Evolutionary conservation across 768 basidiomycete species (phyloP).

Genomic region (Tylopilus vinaceipallidus): DNA sequence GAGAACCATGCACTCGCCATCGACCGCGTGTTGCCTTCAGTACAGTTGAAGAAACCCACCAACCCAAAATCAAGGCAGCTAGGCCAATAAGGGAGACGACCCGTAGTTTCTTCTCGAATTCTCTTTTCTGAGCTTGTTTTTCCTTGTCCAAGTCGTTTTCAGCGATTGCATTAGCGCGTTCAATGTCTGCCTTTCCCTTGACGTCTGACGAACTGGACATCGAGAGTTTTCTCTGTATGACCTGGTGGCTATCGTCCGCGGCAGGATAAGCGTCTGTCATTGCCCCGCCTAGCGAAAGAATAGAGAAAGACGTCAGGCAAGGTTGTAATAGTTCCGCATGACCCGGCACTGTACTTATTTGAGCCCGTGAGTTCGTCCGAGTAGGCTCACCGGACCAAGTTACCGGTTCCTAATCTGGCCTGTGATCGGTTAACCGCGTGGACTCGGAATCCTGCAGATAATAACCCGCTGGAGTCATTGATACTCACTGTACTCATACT

Average conservation of each 20-base stretch:
- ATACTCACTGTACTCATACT: neutral
- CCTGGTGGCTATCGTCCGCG: conserved; percentile 1
- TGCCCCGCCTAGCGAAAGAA: neutral
- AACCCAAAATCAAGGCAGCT: conserved; percentile 67
- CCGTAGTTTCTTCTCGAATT: conserved; percentile 29
- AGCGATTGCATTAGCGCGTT: conserved; percentile 5
- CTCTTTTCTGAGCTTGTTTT: neutral
- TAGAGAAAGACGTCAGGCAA: neutral
- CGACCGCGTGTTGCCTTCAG: conserved; percentile 68
- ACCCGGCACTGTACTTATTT: neutral
- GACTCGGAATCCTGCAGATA: neutral
- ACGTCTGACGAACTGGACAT: conserved; percentile 12
- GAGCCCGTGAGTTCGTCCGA: neutral
- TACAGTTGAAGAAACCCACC: conserved; percentile 82
- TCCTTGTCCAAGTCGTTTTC: conserved; percentile 13
- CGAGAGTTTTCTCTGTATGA: conserved; percentile 21
- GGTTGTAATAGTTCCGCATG: conserved; percentile 7
- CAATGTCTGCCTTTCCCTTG: conserved; percentile 21
- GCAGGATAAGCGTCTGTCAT: conserved; percentile 19
- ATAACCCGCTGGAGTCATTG: neutral
- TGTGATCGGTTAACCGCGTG: too few relatives aligned
- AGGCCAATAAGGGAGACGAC: conserved; percentile 50
- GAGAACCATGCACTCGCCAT: conserved; percentile 47
- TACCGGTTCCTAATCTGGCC: too few relatives aligned
- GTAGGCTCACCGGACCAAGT: too few relatives aligned